Evolutionary conservation across 2,329 filamentous ascomycete genomes (phyloP), one percentile per base, ranked within the genome.

Genomic region (Aschersonia sp.): DNA sequence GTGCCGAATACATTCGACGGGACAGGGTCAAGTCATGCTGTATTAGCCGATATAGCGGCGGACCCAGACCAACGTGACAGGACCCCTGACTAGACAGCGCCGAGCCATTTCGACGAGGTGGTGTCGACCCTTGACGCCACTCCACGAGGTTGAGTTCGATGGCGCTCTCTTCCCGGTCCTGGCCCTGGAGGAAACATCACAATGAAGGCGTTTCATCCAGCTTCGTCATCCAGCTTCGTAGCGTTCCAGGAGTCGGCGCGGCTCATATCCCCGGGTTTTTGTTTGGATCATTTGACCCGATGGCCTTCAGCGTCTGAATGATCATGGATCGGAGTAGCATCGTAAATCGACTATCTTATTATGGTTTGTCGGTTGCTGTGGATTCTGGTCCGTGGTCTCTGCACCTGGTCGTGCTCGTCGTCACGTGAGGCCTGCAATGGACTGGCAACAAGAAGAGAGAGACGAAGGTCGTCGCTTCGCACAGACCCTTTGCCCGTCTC

Each of bases 31-130:
- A 12, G 35, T 37, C 12, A 8, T 37, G 8, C 12, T 9, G 12
- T 37, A 4, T 37, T 12, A 37, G 35, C 35, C 12, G 35, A 12
- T 9, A 37, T 37, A 37, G 35, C 35, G 35, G 12, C 8, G 12
- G 12, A 37, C 8, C 35, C 35, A 37, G 8, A 37, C 35, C 8
- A 12, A 37, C 12, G 35, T 37, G 46, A 52, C 48, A 43, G 41
- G 29, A 45, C 46, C 46, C 46, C 46, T 48, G 46, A 41, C 46
- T 44, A 47, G 41, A 10, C 12, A 3, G 8, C 32, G 31, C 46
- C 46, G 44, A n/a, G n/a, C 46, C 32, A 30, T 41, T 48, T 48
- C 10, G 29, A 29, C 41, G 35, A 29, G 10, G 32, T 31, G 32
- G 41, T 8, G 29, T 32, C 11, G 35, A 37, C 35, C 35, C 35